Base-by-base conservation (phyloP, 176 grass and related monocot species). In the Zizania latifolia region DNA sequence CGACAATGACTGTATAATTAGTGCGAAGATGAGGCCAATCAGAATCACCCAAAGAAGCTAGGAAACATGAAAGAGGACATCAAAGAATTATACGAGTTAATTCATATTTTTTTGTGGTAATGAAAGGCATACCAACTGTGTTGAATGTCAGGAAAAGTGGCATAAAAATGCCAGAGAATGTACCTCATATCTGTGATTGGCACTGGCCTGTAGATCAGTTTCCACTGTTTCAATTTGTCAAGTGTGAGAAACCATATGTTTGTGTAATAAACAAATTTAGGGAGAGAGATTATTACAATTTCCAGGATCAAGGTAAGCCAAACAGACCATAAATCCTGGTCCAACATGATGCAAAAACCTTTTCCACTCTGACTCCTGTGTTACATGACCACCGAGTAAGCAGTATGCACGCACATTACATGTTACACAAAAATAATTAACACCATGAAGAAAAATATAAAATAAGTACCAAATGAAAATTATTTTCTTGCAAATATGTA, bases 31-130 rank as follows among this genome's bases (percentile, higher is more conserved):
- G 8, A 98, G 87, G 1, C 94, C 91, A 43, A 98, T 76, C 40
- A 98, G 72, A 44, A 98, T 92, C 15, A 98, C 91, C 94, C 94
- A 98, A 38, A 98, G 71, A 29, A 98, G 94, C 94, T 98, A 59
- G 4, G 58, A 38, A 16, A 64, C 10, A 66, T 26, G 62, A 15
- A 76, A 72, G 16, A 58, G 22, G 21, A 29, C 15, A 68, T 69
- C 9, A 30, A 2, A 36, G 23, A 29, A 68, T 10, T 8, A 32
- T 32, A 26, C n/a, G 8, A 34, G 36, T 59, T 66, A 74, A 32
- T 70, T 79, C 5, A 21, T 11, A 15, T 48, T 76, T 74, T 15
- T 15, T 30, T 26, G 1, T 16, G 44, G 7, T 64, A 64, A 21
- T 44, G 5, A 35, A 40, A 65, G 10, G 4, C 12, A 11, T 23